Percentiles rank a stretch among this genome's conserved stretches.
Conservation (phyloP, 495 filamentous ascomycete genomes). For the Daldinia bambusicola region DNA sequence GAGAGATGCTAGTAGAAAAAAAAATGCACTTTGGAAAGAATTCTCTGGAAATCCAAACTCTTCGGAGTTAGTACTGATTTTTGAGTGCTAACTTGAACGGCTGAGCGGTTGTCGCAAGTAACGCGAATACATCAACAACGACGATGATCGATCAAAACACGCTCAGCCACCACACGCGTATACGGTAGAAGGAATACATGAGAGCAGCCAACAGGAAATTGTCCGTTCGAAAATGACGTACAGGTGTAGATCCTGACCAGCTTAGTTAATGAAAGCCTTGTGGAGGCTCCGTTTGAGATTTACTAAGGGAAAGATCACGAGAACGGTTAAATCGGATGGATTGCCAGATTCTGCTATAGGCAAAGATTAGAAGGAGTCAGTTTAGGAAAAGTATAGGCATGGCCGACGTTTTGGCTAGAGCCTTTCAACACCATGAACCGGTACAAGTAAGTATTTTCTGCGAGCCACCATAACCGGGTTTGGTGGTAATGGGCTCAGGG, state of each 20-base stretch:
- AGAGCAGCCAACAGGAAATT: slow-evolving; percentile 29
- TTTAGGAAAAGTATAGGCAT: slow-evolving; percentile 28
- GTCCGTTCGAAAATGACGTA: slow-evolving; percentile 39
- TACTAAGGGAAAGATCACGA: slow-evolving; percentile 36
- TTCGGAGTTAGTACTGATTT: slow-evolving; percentile 25
- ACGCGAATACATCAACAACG: slow-evolving; percentile 35
- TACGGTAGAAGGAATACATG: slow-evolving; percentile 18
- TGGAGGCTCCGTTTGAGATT: slow-evolving; percentile 38
- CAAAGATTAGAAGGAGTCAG: slow-evolving; percentile 21
- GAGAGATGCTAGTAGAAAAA: slow-evolving; percentile 11
- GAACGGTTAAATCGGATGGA: slow-evolving; percentile 36
- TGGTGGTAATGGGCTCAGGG: slow-evolving; percentile 31
- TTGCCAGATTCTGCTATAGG: slow-evolving; percentile 35
- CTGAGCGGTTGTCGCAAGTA: slow-evolving; percentile 12
- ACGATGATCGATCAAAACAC: slow-evolving; percentile 20
- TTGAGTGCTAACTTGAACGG: slow-evolving; percentile 10
- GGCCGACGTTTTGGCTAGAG: slow-evolving; percentile 27
- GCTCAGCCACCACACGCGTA: slow-evolving; percentile 41
- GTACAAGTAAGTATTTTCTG: slow-evolving; percentile 23
- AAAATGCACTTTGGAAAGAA: slow-evolving; percentile 37
- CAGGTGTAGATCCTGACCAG: slow-evolving; percentile 41
- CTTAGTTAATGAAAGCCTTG: slow-evolving; percentile 35
- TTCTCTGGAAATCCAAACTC: slow-evolving; percentile 29
- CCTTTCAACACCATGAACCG: slow-evolving; percentile 25
- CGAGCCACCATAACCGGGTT: slow-evolving; percentile 31